These are phyloP conservation scores for Saccharomycopsis selenospora DNA, from an alignment of 805 yeast species.

Conservation along the genomic window DNA sequence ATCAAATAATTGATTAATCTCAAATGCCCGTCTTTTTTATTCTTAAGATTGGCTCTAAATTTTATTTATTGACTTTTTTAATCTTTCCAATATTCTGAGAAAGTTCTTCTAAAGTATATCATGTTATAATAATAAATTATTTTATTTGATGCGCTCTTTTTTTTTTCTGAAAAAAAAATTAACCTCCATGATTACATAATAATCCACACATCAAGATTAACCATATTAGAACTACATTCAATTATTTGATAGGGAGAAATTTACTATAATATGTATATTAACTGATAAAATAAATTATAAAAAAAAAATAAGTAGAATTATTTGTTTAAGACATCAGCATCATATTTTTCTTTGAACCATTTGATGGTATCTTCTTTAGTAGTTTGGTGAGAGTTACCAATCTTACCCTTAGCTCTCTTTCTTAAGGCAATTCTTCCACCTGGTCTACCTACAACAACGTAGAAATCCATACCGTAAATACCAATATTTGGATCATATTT, in stretches of 20 bases:
- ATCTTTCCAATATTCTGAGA: slow-evolving; percentile 1
- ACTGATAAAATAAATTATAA: too few relatives aligned
- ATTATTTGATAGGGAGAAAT: too few relatives aligned
- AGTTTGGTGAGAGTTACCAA: slow-evolving; percentile 92
- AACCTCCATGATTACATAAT: too few relatives aligned
- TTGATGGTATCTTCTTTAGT: slow-evolving; percentile 87
- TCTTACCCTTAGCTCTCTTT: slow-evolving; percentile 84
- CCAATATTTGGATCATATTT: slow-evolving; percentile 99
- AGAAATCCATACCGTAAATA: slow-evolving; percentile 99
- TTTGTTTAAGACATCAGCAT: slow-evolving; percentile 92
- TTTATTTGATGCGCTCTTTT: too few relatives aligned
- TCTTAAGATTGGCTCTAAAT: slow-evolving; percentile 6
- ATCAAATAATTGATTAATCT: too few relatives aligned
- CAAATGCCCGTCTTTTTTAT: too few relatives aligned
- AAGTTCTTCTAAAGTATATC: too few relatives aligned
- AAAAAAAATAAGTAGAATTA: slow-evolving; percentile 37
- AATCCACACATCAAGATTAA: too few relatives aligned
- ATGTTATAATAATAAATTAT: too few relatives aligned
- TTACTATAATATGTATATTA: not conserved
- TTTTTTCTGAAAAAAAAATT: too few relatives aligned
- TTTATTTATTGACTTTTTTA: slow-evolving; percentile 3
- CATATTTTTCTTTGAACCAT: slow-evolving; percentile 99
- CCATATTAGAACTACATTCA: too few relatives aligned
- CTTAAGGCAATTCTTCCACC: slow-evolving; percentile 98
- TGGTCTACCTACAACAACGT: slow-evolving; percentile 98